phyloP scores from a whole-genome alignment of 2,329 filamentous ascomycete genomes.

The Mariannaea sp. region DNA sequence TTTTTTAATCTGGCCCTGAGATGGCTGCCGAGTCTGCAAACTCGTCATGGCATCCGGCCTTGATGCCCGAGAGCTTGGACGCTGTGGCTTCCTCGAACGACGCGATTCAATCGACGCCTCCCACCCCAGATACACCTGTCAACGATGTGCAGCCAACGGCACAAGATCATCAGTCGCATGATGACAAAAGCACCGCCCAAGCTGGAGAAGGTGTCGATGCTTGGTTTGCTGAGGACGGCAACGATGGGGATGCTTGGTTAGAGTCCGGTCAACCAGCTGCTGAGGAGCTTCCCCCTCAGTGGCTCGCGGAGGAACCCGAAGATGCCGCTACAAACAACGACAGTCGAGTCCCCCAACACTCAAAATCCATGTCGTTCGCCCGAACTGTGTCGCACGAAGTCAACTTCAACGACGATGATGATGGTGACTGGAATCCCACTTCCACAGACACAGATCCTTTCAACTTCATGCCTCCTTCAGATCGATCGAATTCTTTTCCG shows the following conservation, averaged over 20 bases:
- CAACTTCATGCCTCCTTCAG: conserved; percentile 61
- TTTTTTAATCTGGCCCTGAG: conserved; percentile 29
- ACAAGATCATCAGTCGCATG: conserved; percentile 22
- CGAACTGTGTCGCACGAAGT: conserved; percentile 67
- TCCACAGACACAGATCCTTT: conserved; percentile 61
- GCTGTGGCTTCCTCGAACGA: conserved; percentile 25
- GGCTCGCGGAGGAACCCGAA: conserved; percentile 21
- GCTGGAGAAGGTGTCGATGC: conserved; percentile 21
- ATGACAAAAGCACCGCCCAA: conserved; percentile 8
- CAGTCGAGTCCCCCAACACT: conserved; percentile 55
- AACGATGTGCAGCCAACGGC: conserved; percentile 15
- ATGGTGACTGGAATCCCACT: conserved; percentile 60
- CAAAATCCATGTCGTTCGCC: conserved; percentile 66
- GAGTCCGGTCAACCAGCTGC: conserved; percentile 27
- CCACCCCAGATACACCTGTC: conserved; percentile 21
- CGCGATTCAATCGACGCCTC: conserved; percentile 31
- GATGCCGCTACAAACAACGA: conserved; percentile 26
- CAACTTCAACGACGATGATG: conserved; percentile 63
- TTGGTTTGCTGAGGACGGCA: conserved; percentile 31
- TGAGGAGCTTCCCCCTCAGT: conserved; percentile 18
- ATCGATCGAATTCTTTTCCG: conserved; percentile 68
- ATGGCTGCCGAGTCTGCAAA: conserved; percentile 46
- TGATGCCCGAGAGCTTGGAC: conserved; percentile 45
- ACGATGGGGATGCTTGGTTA: conserved; percentile 34
- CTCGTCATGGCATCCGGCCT: conserved; percentile 49